Evolutionary conservation across 768 basidiomycete species (phyloP), one percentile per base, ranked within the genome.

Genomic region (Leccinellum luteum): DNA sequence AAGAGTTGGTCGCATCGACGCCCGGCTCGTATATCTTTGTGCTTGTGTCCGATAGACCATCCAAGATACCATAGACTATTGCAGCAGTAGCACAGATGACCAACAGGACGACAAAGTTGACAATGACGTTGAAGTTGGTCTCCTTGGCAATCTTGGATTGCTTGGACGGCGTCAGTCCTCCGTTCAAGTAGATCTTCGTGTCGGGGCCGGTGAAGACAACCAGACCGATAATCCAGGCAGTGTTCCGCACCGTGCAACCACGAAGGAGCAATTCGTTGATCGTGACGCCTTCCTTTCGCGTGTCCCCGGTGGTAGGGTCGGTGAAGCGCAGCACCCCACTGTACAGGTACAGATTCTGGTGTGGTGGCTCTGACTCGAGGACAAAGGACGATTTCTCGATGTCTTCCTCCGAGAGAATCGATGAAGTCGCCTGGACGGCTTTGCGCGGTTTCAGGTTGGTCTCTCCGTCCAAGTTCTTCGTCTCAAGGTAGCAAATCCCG

Each of bases 381-480:
- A 86, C 79, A 73, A 98, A 99, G 1, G 86, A 80, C 0, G 90
- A 85, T 56, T 89, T 87, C 65, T 95, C 92, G 53, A 96, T 70
- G 69, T 98, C 96, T 64, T 96, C 94, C 69, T 98, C 96, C 2
- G 86, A 87, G 13, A 76, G 69, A 61, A 97, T 89, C 41, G 77
- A 73, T 21, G 87, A 79, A 0, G 95, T 96, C 1, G 89, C 91
- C 49, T 79, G 84, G 51, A 94, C 72, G 7, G 90, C 82, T 68
- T 80, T 85, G 21, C 96, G 84, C 6, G 87, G 85, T 74, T 99
- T 99, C 65, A 98, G 76, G 70, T 98, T 98, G 48, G 96, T 98
- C 76, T 98, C 96, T 2, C 96, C 96, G 64, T 98, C 96, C 54
- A 98, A 75, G 69, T 98, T 98, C 81, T 98, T 98, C 47, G 96